A percentile compares a stretch with the other conserved stretches of the same genome.
Conservation (phyloP, 768 basidiomycete species). For the Cyclocybe aegerita region DNA sequence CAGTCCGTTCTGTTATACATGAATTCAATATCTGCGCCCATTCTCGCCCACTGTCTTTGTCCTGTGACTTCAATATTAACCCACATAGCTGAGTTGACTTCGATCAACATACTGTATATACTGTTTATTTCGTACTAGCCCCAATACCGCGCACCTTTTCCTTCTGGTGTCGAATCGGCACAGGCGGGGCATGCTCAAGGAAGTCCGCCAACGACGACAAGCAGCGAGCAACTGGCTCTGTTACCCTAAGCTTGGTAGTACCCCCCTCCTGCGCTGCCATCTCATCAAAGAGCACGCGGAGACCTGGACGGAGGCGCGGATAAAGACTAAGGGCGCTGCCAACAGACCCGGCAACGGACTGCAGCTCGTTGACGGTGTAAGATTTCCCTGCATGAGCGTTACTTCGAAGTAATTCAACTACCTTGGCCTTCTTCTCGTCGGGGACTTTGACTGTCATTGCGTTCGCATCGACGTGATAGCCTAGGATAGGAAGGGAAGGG, state of each 20-base stretch:
- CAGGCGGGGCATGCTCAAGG: slow-evolving; percentile 14
- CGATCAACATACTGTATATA: slow-evolving; percentile 8
- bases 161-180: slow-evolving; percentile 16
- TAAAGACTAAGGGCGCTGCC: slow-evolving; percentile 13
- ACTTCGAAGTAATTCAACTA: slow-evolving; percentile 11
- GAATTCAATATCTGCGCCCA: slow-evolving; percentile 4
- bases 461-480: slow-evolving; percentile 35
- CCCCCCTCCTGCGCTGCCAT: slow-evolving; percentile 7
- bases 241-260: slow-evolving; percentile 11
- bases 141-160: slow-evolving; percentile 10
- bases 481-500: slow-evolving; percentile 31
- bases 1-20: slow-evolving; percentile 11
- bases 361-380: slow-evolving; percentile 13
- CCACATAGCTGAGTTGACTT: slow-evolving; percentile 5
- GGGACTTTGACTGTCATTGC: slow-evolving; percentile 19
- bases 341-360: slow-evolving; percentile 12
- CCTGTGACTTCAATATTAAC: slow-evolving; percentile 8
- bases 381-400: slow-evolving; percentile 9
- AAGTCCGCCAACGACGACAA: slow-evolving; percentile 15
- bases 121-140: slow-evolving; percentile 9
- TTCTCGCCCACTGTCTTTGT: no score
- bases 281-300: slow-evolving; percentile 10
- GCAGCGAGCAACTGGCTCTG: slow-evolving; percentile 14
- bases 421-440: slow-evolving; percentile 7
- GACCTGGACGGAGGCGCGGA: slow-evolving; percentile 10